phyloP scores from a whole-genome alignment of 805 yeast genomes.

The Nakazawaea peltata region DNA sequence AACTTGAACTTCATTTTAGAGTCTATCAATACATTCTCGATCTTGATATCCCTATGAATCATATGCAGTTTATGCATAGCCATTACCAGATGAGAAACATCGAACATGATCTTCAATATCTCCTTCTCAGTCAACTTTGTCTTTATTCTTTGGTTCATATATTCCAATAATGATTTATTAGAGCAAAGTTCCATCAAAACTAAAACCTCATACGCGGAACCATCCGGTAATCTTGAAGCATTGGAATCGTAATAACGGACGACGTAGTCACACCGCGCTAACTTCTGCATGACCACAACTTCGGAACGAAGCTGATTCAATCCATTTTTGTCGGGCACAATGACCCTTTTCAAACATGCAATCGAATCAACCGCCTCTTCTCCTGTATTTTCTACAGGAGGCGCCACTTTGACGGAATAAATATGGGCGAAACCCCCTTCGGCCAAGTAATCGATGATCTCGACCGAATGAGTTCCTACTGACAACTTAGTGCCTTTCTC shows the following conservation, averaged over 20 bases:
- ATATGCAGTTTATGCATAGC: slow-evolving; percentile 78
- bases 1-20: slow-evolving; percentile 62
- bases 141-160: slow-evolving; percentile 78
- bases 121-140: slow-evolving; percentile 72
- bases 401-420: slow-evolving; percentile 52
- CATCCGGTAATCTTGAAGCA: slow-evolving; percentile 49
- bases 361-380: slow-evolving; percentile 13
- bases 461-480: slow-evolving; percentile 33
- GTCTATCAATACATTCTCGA: slow-evolving; percentile 87
- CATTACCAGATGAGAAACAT: slow-evolving; percentile 69
- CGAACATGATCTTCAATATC: slow-evolving; percentile 76
- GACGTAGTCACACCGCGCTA: slow-evolving; percentile 47
- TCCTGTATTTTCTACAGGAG: slow-evolving; percentile 35
- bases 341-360: slow-evolving; percentile 68
- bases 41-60: slow-evolving; percentile 89
- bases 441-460: slow-evolving; percentile 19
- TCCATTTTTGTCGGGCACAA: slow-evolving; percentile 65
- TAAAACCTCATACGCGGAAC: slow-evolving; percentile 72
- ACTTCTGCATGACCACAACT: slow-evolving; percentile 70
- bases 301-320: slow-evolving; percentile 60
- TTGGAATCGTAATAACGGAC: slow-evolving; percentile 71
- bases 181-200: slow-evolving; percentile 92
- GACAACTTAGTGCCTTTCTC: slow-evolving; percentile 29
- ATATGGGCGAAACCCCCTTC: slow-evolving; percentile 78
- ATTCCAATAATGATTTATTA: slow-evolving; percentile 78